Evolutionary conservation across 2,329 filamentous ascomycete species (phyloP).

Genomic region (Teratosphaeria nubilosa): DNA sequence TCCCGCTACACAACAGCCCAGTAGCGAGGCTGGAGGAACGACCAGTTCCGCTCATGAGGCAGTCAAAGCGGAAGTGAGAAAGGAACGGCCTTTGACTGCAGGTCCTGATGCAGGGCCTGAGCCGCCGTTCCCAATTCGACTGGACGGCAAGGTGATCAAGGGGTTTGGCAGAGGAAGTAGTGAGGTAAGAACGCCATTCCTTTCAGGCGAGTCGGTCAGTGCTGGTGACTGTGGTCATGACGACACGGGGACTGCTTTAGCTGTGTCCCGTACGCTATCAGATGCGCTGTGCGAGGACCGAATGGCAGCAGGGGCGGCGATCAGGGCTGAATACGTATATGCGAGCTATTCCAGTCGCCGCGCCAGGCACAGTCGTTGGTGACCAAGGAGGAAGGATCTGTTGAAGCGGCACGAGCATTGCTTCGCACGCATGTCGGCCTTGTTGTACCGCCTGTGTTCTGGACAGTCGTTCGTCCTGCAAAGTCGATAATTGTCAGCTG

Average conservation of each 20-base stretch:
- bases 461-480: not conserved
- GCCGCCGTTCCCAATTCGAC: slow-evolving; percentile 68
- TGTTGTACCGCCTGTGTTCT: not conserved
- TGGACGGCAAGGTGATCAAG: slow-evolving; percentile 80
- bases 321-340: not conserved
- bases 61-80: slow-evolving; percentile 36
- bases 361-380: not conserved
- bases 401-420: not conserved
- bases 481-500: not conserved
- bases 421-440: not conserved
- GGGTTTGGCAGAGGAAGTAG: slow-evolving; percentile 91
- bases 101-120: slow-evolving; percentile 65
- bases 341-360: not conserved
- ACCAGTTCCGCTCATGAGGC: slow-evolving; percentile 12
- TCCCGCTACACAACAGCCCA: not conserved
- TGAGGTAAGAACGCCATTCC: slow-evolving; percentile 49
- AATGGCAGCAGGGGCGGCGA: not conserved
- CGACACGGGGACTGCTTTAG: not conserved
- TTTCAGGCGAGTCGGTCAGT: not conserved
- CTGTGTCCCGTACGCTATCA: not conserved
- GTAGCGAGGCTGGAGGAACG: not conserved
- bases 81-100: slow-evolving; percentile 52
- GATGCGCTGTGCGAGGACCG: not conserved
- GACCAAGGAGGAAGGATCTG: not conserved
- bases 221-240: not conserved